Conservation (phyloP, 106 monocot species). For the Phalaenopsis equestris region DNA sequence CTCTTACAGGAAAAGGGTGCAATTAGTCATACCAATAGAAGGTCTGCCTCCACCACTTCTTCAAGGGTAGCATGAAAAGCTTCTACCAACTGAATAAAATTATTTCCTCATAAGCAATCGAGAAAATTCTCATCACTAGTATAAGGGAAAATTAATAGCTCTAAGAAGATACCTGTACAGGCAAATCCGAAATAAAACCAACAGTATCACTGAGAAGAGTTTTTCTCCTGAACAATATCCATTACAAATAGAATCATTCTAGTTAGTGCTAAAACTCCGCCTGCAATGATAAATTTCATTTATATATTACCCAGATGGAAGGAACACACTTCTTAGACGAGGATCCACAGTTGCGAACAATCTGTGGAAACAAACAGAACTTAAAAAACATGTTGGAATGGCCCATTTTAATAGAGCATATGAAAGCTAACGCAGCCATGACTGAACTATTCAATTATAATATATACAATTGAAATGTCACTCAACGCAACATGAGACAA, state of each 20-base stretch:
- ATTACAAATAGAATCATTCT: neutral
- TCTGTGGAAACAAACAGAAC: conserved; percentile 22
- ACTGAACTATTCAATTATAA: neutral
- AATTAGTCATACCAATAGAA: conserved; percentile 65
- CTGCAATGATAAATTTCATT: neutral
- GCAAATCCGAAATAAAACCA: conserved; percentile 96
- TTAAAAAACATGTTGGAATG: too few species aligned
- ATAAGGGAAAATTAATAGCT: neutral
- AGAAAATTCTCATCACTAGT: neutral
- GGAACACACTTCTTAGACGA: conserved; percentile 86
- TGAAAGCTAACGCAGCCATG: neutral
- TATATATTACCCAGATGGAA: conserved; percentile 82
- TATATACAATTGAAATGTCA: neutral
- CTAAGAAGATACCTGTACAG: conserved; percentile 64
- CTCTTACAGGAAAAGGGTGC: neutral
- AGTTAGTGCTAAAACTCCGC: neutral
- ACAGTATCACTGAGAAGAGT: conserved; percentile 94
- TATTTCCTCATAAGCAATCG: neutral
- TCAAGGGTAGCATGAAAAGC: conserved; percentile 99
- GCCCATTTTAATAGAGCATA: too few species aligned
- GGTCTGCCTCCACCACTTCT: conserved; percentile 97
- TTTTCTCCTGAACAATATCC: conserved; percentile 53
- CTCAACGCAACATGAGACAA: neutral
- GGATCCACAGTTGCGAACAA: conserved; percentile 99
- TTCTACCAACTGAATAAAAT: conserved; percentile 73